Conservation (phyloP, 169 alveolate species). For the Plasmodium fragile region DNA sequence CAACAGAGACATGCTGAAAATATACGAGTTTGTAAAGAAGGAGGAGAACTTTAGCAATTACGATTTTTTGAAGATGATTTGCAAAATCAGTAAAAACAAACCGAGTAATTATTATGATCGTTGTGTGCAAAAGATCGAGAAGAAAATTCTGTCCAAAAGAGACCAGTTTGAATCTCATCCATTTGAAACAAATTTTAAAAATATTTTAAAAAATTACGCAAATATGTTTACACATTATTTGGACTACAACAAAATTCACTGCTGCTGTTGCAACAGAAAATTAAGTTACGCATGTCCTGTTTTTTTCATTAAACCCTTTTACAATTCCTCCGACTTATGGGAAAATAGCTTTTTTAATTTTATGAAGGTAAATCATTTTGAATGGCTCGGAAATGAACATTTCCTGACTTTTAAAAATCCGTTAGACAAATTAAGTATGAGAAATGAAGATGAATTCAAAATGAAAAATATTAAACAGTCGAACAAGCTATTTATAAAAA, state of each 20-base stretch:
- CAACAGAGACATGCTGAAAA: conserved; percentile 38
- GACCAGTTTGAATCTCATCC: conserved; percentile 77
- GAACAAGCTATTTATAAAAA: conserved; percentile 52
- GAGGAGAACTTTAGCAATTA: conserved; percentile 58
- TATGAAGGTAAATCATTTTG: conserved; percentile 66
- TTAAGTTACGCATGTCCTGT: conserved; percentile 69
- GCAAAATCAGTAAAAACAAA: conserved; percentile 54
- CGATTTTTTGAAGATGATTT: conserved; percentile 64
- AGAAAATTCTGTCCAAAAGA: conserved; percentile 67
- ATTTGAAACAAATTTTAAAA: conserved; percentile 60
- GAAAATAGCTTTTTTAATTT: conserved; percentile 60
- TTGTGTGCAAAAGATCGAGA: conserved; percentile 61
- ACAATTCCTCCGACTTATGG: conserved; percentile 67
- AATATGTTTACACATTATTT: conserved; percentile 34
- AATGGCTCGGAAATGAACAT: conserved; percentile 32
- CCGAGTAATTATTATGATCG: conserved; percentile 37
- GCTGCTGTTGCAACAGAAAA: conserved; percentile 62
- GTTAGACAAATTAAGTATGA: conserved; percentile 5
- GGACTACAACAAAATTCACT: conserved; percentile 43
- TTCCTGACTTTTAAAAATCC: conserved; percentile 3
- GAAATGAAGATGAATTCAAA: conserved; percentile 37
- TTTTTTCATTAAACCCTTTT: conserved; percentile 70
- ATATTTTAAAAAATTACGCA: conserved; percentile 74
- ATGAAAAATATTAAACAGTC: conserved; percentile 64
- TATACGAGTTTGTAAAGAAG: conserved; percentile 49